phyloP scores from a whole-genome alignment of 148 eudicot species.

The Selenicereus undatus region DNA sequence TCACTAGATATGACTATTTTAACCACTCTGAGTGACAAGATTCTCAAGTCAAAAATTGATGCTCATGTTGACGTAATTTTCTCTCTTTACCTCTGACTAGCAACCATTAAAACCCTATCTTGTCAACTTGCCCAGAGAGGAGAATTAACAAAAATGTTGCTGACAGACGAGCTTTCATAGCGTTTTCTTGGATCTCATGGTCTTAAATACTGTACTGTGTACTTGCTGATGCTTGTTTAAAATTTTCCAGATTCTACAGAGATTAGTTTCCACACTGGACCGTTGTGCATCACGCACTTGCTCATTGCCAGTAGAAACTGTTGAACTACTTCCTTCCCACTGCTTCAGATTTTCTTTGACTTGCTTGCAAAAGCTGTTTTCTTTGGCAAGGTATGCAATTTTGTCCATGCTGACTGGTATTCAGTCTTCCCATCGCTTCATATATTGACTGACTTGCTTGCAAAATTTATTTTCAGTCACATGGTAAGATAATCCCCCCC shows the following conservation, averaged over 20 bases:
- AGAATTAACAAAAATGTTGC: conserved; percentile 6
- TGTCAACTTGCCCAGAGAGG: background rate
- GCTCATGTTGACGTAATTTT: conserved; percentile 68
- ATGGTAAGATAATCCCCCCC: background rate
- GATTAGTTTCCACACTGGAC: conserved; percentile 80
- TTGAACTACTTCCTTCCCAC: conserved; percentile 92
- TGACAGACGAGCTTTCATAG: background rate
- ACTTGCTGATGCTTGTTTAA: conserved; percentile 7
- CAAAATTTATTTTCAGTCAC: background rate
- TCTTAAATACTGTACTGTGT: conserved; percentile 1
- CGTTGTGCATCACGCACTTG: conserved; percentile 96
- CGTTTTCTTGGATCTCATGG: background rate
- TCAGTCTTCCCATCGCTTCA: background rate
- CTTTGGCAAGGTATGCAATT: conserved; percentile 61
- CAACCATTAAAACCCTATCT: background rate
- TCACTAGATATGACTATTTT: conserved; percentile 78
- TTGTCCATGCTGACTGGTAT: background rate
- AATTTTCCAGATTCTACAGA: conserved; percentile 58
- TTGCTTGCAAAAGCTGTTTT: conserved; percentile 83
- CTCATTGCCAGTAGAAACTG: conserved; percentile 87
- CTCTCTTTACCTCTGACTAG: conserved; percentile 4
- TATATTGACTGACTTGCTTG: background rate
- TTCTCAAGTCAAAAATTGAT: conserved; percentile 72
- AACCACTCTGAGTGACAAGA: conserved; percentile 68
- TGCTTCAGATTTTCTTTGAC: conserved; percentile 90